phyloP scores from a whole-genome alignment of 208 protist species.

The Angomonas ambiguus region DNA sequence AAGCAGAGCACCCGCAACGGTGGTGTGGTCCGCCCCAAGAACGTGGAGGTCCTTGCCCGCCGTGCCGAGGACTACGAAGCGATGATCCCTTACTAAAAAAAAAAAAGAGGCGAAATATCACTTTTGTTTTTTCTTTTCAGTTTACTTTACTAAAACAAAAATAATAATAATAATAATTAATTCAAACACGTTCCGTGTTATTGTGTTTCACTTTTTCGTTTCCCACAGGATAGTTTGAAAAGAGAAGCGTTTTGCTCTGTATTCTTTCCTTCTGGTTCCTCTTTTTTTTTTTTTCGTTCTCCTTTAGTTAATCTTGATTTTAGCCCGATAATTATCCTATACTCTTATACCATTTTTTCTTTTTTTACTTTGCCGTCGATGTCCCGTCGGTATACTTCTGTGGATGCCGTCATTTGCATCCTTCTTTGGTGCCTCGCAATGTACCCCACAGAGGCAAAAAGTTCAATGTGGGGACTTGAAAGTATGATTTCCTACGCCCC shows the following conservation, averaged over 20 bases:
- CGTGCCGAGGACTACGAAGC: conserved; percentile 80
- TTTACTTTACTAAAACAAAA: conserved; percentile 10
- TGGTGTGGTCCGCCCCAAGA: conserved; percentile 64
- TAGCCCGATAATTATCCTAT: background rate
- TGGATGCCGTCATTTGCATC: too few species aligned
- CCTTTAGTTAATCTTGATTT: too few species aligned
- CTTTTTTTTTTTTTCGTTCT: background rate
- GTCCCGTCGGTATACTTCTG: background rate
- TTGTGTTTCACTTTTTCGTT: too few species aligned
- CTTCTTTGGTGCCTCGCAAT: background rate
- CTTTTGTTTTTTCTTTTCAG: conserved; percentile 10
- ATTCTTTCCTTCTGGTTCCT: too few species aligned
- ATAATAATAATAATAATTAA: too few species aligned
- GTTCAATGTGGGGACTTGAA: background rate
- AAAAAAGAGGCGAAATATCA: conserved; percentile 11
- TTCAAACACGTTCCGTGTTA: background rate
- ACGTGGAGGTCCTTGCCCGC: conserved; percentile 77
- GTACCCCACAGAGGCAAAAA: background rate
- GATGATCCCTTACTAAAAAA: conserved; percentile 72
- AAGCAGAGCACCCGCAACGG: conserved; percentile 73
- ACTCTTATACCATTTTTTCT: background rate
- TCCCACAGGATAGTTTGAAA: too few species aligned
- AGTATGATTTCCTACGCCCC: conserved; percentile 11
- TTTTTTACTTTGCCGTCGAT: background rate
- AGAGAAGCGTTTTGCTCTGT: too few species aligned